Evolutionary conservation across 2,329 filamentous ascomycete species (phyloP), one percentile per base, ranked within the genome.

Genomic region (Neonectria sp.): DNA sequence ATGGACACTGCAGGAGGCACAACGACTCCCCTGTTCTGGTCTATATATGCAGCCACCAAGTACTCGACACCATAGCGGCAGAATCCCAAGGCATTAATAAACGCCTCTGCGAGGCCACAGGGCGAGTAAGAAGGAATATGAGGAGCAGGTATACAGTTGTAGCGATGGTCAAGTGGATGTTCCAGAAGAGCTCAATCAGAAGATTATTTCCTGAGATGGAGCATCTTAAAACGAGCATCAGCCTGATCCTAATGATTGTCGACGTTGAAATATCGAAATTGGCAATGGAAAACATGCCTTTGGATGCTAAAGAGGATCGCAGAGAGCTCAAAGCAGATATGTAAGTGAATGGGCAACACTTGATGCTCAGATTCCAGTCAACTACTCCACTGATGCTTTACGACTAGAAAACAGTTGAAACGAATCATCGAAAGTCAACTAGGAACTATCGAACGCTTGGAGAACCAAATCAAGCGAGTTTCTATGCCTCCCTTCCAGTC

Each of bases 181-280:
- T 15, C 6, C 53, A 43, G 11, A 56, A 31, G 24, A 45, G 25
- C 25, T 40, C 35, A 11, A 29, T 56, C 17, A 45, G 13, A 8
- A 37, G 3, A 6, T n/a, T 55, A 6, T 29, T 56, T n/a, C 53
- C 53, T 25, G 33, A 43, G 35, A 56, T 56, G 53, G 13, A 45
- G 2, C 37, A 43, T 12, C 17, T 56, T 6, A 43, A 29, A 31
- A n/a, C 13, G 15, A 40, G 15, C 15, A 12, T 56, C 7, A 29
- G 2, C 15, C 24, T 56, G 11, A 21, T 56, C 3, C 11, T 56
- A 17, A 6, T 7, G 15, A 12, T 27, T n/a, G 27, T 9, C 4
- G 21, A 27, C 2, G 4, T 56, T 17, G 35, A 40, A 17, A 8
- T 25, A 2, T 7, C 27, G 5, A 40, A 7, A 2, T 27, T 17